Percentiles rank a stretch among this genome's conserved stretches.
Evolutionary conservation across 2,329 filamentous ascomycete genomes (phyloP).

Genomic region (Phialocephala subalpina): DNA sequence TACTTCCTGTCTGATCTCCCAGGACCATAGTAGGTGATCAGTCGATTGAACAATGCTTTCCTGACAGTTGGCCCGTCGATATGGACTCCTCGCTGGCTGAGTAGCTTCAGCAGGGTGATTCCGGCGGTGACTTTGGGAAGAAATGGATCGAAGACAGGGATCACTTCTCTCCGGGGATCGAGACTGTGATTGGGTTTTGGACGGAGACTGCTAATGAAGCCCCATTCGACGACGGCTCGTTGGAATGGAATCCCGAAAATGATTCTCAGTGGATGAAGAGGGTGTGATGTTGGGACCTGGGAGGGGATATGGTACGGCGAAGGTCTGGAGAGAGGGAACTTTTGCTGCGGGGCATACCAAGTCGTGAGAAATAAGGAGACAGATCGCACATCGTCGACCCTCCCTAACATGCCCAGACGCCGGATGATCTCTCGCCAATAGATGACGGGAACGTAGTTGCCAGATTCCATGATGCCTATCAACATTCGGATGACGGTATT

Average conservation of each 20-base stretch:
- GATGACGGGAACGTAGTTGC: constrained; percentile 49
- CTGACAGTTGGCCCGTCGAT: constrained; percentile 28
- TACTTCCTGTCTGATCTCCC: constrained; percentile 31
- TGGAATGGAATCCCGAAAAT: constrained; percentile 54
- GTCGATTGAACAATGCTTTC: constrained; percentile 37
- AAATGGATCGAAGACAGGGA: background rate
- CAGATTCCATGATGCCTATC: constrained; percentile 54
- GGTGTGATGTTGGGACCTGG: constrained; percentile 33
- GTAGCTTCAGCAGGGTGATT: constrained; percentile 37
- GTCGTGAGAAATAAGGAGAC: constrained; percentile 58
- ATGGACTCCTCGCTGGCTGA: constrained; percentile 30
- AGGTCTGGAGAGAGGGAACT: constrained; percentile 1
- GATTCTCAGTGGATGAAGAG: constrained; percentile 45
- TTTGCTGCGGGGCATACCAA: constrained; percentile 45
- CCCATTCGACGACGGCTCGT: constrained; percentile 57
- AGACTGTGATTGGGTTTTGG: background rate
- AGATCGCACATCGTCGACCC: constrained; percentile 58
- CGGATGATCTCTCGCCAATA: constrained; percentile 66
- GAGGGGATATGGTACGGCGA: constrained; percentile 22
- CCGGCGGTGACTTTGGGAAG: constrained; percentile 33
- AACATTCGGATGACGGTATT: constrained; percentile 52
- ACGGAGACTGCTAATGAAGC: constrained; percentile 47
- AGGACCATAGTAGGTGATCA: constrained; percentile 39
- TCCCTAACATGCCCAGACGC: constrained; percentile 63
- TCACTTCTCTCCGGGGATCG: background rate